Evolutionary conservation across 306 rosid genomes (phyloP), one percentile per base, ranked within the genome.

Genomic region (Trifolium pratense): DNA sequence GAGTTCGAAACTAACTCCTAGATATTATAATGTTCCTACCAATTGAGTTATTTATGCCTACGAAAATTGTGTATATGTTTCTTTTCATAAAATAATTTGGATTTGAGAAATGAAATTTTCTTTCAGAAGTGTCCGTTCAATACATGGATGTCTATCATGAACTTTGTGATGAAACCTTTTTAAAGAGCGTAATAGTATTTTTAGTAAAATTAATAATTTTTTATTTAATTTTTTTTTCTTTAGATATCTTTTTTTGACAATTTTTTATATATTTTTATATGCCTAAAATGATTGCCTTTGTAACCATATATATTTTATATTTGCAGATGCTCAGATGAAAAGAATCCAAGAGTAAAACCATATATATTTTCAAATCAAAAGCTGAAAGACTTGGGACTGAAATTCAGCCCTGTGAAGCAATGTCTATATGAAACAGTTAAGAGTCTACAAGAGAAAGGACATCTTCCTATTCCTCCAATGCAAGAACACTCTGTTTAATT

Each of bases 381-480:
- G 85, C 85, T 94, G 15, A 78, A 79, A 63, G 92, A 89, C 8
- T 73, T 91, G 82, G 98, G 98, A 3, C 17, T 94, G 78, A 89
- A 89, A 77, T 89, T 89, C 84, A 94, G 84, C 2, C 72, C 95
- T 11, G 88, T 86, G 77, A 84, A 86, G 78, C 92, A 91, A 66
- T 81, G 91, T 78, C 66, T 94, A 0, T 89, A 94, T 74, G 98
- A 94, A 9, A 89, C 97, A 3, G 97, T 94, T 25, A 94, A 68
- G 89, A 85, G 88, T 79, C 81, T 94, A 48, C 98, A 88, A 75
- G 89, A 94, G 66, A 91, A 88, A 64, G 98, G 98, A 17, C 91
- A 85, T 79, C 89, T 94, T 85, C 74, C 89, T 62, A 29, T 77
- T 4, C 87, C 78, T 5, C 13, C 82, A 12, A 83, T 74, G 39